Evolutionary conservation across 306 rosid species (phyloP).

Genomic region (Dryas octopetala): DNA sequence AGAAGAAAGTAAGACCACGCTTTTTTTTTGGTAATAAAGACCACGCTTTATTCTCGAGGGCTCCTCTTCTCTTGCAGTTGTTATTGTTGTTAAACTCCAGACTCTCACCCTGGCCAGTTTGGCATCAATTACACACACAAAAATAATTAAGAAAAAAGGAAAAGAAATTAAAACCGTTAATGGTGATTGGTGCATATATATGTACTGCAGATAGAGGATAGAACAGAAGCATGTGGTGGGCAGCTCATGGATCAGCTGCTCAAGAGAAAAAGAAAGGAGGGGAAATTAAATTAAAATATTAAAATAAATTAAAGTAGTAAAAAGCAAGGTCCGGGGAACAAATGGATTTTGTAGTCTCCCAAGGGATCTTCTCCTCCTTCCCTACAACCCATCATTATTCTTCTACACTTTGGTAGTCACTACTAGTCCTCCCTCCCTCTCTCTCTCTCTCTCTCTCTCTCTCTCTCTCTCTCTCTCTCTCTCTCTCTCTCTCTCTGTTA

Average conservation of each 20-base stretch:
- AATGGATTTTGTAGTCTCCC: constrained; percentile 90
- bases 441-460: neutral
- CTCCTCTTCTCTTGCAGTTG: constrained; percentile 11
- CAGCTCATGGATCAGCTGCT: constrained; percentile 49
- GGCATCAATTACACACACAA: constrained; percentile 10
- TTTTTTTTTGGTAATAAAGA: constrained; percentile 1
- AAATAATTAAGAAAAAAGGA: neutral
- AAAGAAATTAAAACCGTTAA: constrained; percentile 41
- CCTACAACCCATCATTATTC: constrained; percentile 75
- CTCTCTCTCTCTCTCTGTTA: no score
- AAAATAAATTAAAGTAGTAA: constrained; percentile 23
- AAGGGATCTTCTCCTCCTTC: constrained; percentile 78
- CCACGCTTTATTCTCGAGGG: constrained; percentile 16
- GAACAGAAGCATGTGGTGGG: constrained; percentile 77
- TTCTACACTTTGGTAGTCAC: constrained; percentile 25
- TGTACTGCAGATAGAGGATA: no score
- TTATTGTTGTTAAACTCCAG: no score
- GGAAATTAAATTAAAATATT: constrained; percentile 12
- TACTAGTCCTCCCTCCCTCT: neutral
- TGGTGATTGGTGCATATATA: constrained; percentile 17
- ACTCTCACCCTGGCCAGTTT: constrained; percentile 22
- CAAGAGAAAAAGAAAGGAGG: constrained; percentile 26
- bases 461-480: neutral
- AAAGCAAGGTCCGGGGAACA: constrained; percentile 54
- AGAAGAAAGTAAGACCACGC: constrained; percentile 30